Percentiles rank a stretch among this genome's conserved stretches.
These are phyloP conservation scores for Fusarium nisikadoi DNA, from an alignment of 2,329 filamentous ascomycete genomes.

Conservation along the genomic window DNA sequence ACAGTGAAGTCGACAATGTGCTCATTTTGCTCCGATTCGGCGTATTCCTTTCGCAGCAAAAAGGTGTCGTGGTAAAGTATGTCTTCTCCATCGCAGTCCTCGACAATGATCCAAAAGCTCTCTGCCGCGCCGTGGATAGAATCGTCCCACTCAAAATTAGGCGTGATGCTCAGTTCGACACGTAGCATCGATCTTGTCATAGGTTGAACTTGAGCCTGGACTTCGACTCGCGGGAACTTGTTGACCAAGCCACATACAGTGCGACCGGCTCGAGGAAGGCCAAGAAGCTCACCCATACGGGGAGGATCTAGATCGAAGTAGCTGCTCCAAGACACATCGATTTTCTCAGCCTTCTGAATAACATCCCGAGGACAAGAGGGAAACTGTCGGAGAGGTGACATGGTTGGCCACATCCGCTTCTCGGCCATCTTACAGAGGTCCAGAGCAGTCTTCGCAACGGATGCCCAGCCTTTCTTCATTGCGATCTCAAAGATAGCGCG, in stretches of 20 bases:
- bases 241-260: constrained; percentile 86
- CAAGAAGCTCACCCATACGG: constrained; percentile 93
- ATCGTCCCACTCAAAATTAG: constrained; percentile 97
- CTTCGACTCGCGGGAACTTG: constrained; percentile 92
- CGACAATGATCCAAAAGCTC: constrained; percentile 96
- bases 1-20: constrained; percentile 97
- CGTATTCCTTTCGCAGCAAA: constrained; percentile 89
- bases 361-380: constrained; percentile 84
- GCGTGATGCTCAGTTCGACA: constrained; percentile 89
- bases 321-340: constrained; percentile 91
- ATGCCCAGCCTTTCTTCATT: constrained; percentile 96
- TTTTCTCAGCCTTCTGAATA: constrained; percentile 90
- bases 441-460: constrained; percentile 89
- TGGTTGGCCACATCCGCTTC: constrained; percentile 99
- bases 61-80: constrained; percentile 96
- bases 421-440: constrained; percentile 99
- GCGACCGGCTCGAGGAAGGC: constrained; percentile 87
- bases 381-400: constrained; percentile 95
- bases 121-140: constrained; percentile 87
- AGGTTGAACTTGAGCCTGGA: constrained; percentile 93
- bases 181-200: constrained; percentile 94
- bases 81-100: constrained; percentile 97
- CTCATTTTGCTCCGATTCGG: constrained; percentile 85
- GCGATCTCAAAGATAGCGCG: constrained; percentile 96
- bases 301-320: constrained; percentile 98